Evolutionary conservation across 331 rosid genomes (phyloP), one percentile per base, ranked within the genome.

Genomic region (Acacia concinna): DNA sequence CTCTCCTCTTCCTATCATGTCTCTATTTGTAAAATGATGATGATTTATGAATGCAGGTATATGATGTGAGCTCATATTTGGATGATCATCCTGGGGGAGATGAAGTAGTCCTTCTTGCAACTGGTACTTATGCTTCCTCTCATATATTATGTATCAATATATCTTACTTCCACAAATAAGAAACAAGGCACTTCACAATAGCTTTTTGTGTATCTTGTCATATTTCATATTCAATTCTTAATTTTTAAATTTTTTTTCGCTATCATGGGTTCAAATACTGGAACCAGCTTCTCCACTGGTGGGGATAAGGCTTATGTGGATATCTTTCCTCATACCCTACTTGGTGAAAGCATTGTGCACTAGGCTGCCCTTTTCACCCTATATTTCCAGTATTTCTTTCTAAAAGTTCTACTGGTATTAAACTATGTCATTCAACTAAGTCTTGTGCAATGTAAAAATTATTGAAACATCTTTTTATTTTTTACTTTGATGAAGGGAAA

Each of bases 1-100:
- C 66, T 60, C 34, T 60, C 3, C 11, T 46, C 60, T 59, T 21
- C 73, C 43, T 32, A 31, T 32, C 81, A 63, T 40, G 41, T 76
- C 78, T 37, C 28, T 65, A 21, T 71, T 30, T 27, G 27, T 49
- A 68, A 77, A 20, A 66, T 73, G 6, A 20, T 30, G 47, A 27
- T 78, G 75, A 70, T 67, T 76, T 64, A 34, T 60, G 27, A 44
- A 51, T 68, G 69, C 71, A 94, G 98, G 97, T 94, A 41, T 94
- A 91, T 6, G 97, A 94, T 57, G 82, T 94, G 67, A 81, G 97
- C 7, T 57, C 90, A 31, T 94, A 92, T 85, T 79, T 94, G 89
- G 97, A 94, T 25, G 97, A 94, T 11, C 97, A 94, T 79, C 98
- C 98, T 3, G 98, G 97, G 59, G 98, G 98, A 47, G 96, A 92